Base-by-base conservation (phyloP, 345 rosid genomes). In the Eucalyptus erythrocorys region DNA sequence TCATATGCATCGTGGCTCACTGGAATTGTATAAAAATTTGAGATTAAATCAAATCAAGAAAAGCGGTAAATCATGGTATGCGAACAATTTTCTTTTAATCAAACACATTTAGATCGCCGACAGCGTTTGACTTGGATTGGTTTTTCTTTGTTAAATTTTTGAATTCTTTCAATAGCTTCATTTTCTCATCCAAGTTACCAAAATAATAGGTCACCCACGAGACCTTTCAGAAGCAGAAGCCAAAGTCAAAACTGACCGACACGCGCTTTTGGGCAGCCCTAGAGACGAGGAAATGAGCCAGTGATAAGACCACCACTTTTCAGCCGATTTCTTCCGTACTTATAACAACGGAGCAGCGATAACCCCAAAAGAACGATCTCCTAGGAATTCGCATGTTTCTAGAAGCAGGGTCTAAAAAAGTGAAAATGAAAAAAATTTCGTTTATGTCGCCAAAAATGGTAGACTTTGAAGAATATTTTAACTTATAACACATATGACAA, bases 1-100 rank as follows among this genome's bases (percentile, higher is more conserved):
- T 3, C 5, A 30, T 13, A 8, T n/a, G 4, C 0, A 4, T n/a
- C n/a, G 6, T 4, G 21, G 2, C 21, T 64, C 5, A 6, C 0
- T 1, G 11, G 7, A 64, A n/a, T n/a, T 64, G 4, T 21, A 64
- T 64, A 64, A 64, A n/a, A 64, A 6, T 14, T 4, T 15, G 8
- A 61, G 34, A 61, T 1, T 3, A 61, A 30, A 13, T 1, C 19
- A 30, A 61, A 61, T 61, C 16, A 27, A 6, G 17, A 61, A 30
- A 61, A 13, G 34, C 1, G 3, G 17, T 61, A 1, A 61, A 61
- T 30, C 32, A 13, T 30, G 71, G 0, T 61, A 3, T 3, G 71
- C 13, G 5, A 30, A 30, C 3, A 6, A 6, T 27, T 30, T 27
- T 61, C 16, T 30, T 13, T 30, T 19, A 51, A 51, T 19, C 57